These are phyloP conservation scores for Linanthus parryae DNA, from an alignment of 148 eudicot genomes.

Conservation along the genomic window DNA sequence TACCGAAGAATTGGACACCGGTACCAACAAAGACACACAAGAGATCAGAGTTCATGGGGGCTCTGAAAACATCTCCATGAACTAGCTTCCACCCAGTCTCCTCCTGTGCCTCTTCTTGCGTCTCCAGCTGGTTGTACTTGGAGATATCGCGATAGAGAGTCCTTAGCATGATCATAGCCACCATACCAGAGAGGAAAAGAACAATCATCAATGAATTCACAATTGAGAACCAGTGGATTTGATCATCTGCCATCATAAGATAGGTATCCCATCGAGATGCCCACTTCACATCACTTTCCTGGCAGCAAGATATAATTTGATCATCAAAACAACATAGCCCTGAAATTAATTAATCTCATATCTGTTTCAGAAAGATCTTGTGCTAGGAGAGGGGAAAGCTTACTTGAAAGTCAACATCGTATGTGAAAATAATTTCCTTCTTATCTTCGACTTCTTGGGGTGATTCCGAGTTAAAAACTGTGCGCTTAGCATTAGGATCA, in stretches of 20 bases:
- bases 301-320: too few relatives aligned
- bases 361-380: too few relatives aligned
- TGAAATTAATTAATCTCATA: too few relatives aligned
- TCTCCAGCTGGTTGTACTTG: conserved; percentile 46
- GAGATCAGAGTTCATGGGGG: conserved; percentile 43
- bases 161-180: conserved; percentile 53
- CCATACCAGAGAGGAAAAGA: conserved; percentile 60
- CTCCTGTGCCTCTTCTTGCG: conserved; percentile 57
- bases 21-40: conserved; percentile 54
- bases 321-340: too few relatives aligned
- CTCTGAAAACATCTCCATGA: conserved; percentile 51
- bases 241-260: conserved; percentile 51
- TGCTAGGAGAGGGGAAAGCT: too few relatives aligned
- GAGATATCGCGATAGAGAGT: conserved; percentile 54
- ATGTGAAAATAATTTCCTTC: conserved; percentile 21
- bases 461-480: conserved; percentile 19
- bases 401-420: conserved; percentile 25
- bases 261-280: conserved; percentile 58
- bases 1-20: conserved; percentile 43
- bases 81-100: conserved; percentile 62
- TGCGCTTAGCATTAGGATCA: conserved; percentile 17
- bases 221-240: conserved; percentile 56
- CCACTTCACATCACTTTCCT: conserved; percentile 57
- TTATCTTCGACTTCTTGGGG: conserved; percentile 20
- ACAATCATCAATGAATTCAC: conserved; percentile 62